phyloP scores from a whole-genome alignment of 2,329 filamentous ascomycete species.

The Talaromyces rugulosus region DNA sequence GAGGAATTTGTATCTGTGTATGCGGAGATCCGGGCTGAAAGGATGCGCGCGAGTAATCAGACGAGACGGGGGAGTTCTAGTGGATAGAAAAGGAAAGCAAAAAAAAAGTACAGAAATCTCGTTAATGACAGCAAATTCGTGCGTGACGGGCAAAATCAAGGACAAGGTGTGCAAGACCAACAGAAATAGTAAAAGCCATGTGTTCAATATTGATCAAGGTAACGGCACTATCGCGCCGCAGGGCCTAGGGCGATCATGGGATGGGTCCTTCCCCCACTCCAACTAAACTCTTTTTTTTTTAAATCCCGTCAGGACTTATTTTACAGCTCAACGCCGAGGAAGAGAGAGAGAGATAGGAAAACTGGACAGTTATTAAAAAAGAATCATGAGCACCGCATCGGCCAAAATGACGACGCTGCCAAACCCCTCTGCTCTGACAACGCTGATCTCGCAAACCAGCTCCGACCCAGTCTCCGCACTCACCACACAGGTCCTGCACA shows the following conservation, averaged over 20 bases:
- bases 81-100: not conserved
- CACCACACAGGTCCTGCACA: conserved; percentile 58
- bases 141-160: not conserved
- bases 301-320: not conserved
- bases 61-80: not conserved
- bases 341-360: not conserved
- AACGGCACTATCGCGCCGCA: not conserved
- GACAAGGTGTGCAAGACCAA: not conserved
- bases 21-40: not conserved
- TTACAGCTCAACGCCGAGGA: not conserved
- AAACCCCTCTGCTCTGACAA: conserved; percentile 36
- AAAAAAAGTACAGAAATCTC: not conserved
- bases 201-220: conserved; percentile 8
- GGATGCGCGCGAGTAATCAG: not conserved
- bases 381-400: not conserved
- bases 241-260: not conserved
- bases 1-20: not conserved
- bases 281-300: not conserved
- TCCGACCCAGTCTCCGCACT: conserved; percentile 39
- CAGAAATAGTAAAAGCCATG: conserved; percentile 10
- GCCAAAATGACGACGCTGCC: not conserved
- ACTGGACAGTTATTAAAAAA: not conserved
- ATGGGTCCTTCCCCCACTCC: not conserved
- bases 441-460: conserved; percentile 31
- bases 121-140: not conserved